Percentiles rank a stretch among this genome's conserved stretches.
These are phyloP conservation scores for Liriodendron chinense DNA, from an alignment of 164 flowering plant species.

Conservation along the genomic window DNA sequence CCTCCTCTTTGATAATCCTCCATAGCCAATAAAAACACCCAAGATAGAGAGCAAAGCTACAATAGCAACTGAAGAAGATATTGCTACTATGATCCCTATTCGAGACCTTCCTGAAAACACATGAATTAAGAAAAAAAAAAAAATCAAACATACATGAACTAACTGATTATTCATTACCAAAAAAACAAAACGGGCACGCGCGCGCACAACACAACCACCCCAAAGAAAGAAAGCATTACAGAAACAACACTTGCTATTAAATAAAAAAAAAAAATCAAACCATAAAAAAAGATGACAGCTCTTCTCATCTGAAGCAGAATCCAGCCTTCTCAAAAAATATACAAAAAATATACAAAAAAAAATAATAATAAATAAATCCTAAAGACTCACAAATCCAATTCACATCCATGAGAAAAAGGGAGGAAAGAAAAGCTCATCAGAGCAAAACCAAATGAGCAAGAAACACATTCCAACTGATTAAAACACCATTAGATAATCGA, in stretches of 20 bases:
- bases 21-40: constrained; percentile 40
- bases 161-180: no score
- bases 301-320: neutral
- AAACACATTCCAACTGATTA: neutral
- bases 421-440: neutral
- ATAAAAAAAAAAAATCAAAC: neutral
- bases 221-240: neutral
- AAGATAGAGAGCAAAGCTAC: constrained; percentile 34
- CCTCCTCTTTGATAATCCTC: constrained; percentile 29
- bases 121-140: neutral
- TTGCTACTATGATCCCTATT: constrained; percentile 23
- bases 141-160: no score
- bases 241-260: neutral
- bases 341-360: neutral
- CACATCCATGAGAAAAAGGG: neutral
- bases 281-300: neutral
- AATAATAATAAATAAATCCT: neutral
- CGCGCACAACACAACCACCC: neutral
- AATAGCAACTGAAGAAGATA: constrained; percentile 28
- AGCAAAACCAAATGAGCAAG: neutral
- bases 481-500: no score
- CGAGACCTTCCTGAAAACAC: constrained; percentile 20
- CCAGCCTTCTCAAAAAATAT: neutral
- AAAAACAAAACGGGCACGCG: neutral
- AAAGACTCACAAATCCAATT: neutral